Evolutionary conservation across 1,284 basidiomycete genomes (phyloP).

Genomic region (Mycosarcoma mackinlayi): DNA sequence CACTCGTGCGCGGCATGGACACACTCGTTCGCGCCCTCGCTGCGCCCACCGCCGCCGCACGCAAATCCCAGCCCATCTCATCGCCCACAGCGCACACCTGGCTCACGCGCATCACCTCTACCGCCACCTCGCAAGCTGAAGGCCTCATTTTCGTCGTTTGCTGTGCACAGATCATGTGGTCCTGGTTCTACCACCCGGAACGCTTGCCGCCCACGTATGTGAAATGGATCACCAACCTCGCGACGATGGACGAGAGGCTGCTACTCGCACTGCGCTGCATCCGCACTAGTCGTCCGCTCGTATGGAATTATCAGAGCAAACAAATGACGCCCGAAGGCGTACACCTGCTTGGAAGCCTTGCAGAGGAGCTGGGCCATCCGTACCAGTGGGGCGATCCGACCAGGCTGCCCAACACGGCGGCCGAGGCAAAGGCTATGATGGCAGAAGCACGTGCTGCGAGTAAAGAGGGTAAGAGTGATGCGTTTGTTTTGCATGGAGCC

Average conservation of each 20-base stretch:
- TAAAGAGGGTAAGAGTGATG: constrained; percentile 7
- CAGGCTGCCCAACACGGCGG: constrained; percentile 34
- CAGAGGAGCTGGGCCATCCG: constrained; percentile 58
- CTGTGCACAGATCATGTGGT: constrained; percentile 64
- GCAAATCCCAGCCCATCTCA: constrained; percentile 12
- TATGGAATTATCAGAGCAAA: constrained; percentile 63
- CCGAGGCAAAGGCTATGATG: constrained; percentile 31
- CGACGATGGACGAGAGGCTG: constrained; percentile 68
- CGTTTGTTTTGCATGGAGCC: constrained; percentile 54
- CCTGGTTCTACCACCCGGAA: constrained; percentile 67
- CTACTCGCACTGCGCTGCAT: constrained; percentile 62
- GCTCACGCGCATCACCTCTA: background rate
- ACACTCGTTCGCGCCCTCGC: constrained; percentile 57
- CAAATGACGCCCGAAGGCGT: constrained; percentile 36
- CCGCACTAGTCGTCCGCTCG: constrained; percentile 51
- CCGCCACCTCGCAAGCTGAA: constrained; percentile 44
- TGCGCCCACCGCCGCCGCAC: constrained; percentile 9
- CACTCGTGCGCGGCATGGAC: constrained; percentile 68
- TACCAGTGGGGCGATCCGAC: constrained; percentile 60
- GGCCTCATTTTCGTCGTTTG: constrained; percentile 60
- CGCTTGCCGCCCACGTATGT: constrained; percentile 64
- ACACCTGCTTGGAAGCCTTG: constrained; percentile 45
- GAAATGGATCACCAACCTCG: constrained; percentile 66
- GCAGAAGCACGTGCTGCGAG: constrained; percentile 13
- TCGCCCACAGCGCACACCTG: constrained; percentile 2